Evolutionary conservation across 169 alveolate species (phyloP).

Genomic region (Babesia caballi): DNA sequence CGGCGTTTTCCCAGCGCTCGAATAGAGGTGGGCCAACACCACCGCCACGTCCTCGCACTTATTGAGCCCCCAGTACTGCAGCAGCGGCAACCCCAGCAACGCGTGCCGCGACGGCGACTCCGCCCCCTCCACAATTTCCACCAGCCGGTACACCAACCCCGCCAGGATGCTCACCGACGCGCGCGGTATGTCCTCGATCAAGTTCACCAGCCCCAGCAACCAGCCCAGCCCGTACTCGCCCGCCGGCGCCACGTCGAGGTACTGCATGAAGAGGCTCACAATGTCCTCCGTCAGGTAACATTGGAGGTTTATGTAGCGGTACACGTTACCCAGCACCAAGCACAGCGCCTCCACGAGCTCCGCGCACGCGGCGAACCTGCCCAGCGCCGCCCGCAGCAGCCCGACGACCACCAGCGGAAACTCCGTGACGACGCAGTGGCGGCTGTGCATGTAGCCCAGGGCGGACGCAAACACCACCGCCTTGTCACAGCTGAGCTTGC

Average conservation of each 20-base stretch:
- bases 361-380: neutral
- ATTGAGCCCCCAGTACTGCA: conserved; percentile 13
- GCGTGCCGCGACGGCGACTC: neutral
- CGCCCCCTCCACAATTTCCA: neutral
- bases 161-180: neutral
- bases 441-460: conserved; percentile 1
- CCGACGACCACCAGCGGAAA: conserved; percentile 13
- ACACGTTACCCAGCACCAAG: conserved; percentile 4
- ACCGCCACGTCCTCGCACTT: neutral
- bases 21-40: neutral
- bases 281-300: neutral
- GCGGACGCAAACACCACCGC: neutral
- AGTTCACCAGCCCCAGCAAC: conserved; percentile 4
- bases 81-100: neutral
- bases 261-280: neutral
- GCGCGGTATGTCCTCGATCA: conserved; percentile 10
- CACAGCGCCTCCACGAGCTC: conserved; percentile 15
- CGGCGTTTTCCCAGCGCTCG: neutral
- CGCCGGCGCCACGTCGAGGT: neutral
- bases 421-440: neutral
- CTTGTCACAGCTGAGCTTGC: neutral
- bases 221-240: conserved; percentile 6
- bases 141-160: neutral
- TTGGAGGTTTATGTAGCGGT: neutral
- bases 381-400: neutral